Evolutionary conservation across 2,329 filamentous ascomycete species (phyloP).

Genomic region (Emergomyces pasteurianus): DNA sequence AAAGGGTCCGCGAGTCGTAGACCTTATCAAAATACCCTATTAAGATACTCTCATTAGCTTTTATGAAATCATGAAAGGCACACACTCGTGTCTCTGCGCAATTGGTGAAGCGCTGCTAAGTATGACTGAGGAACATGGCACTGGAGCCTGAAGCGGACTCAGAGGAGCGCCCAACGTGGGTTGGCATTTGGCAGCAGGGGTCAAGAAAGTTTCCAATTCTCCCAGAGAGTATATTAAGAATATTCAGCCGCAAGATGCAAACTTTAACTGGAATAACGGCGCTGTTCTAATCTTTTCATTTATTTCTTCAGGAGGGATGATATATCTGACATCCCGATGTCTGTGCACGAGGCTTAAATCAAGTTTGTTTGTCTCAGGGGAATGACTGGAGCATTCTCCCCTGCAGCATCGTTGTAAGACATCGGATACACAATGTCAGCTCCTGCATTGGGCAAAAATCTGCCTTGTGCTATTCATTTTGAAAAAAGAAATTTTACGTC

Average conservation of each 20-base stretch:
- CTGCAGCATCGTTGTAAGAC: not conserved
- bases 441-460: too few relatives aligned
- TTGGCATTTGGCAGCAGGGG: not conserved
- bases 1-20: not conserved
- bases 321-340: not conserved
- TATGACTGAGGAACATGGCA: not conserved
- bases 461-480: too few relatives aligned
- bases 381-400: not conserved
- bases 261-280: not conserved
- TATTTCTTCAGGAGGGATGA: not conserved
- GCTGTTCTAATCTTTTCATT: not conserved
- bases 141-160: not conserved
- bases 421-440: not conserved
- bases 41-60: not conserved
- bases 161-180: not conserved
- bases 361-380: not conserved
- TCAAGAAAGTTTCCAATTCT: not conserved
- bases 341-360: not conserved
- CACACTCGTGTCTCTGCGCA: not conserved
- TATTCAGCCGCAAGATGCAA: not conserved
- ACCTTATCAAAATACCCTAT: not conserved
- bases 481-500: too few relatives aligned
- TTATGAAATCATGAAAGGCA: not conserved
- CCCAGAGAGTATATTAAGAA: not conserved
- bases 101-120: not conserved